Evolutionary conservation across 106 monocot genomes (phyloP).

Genomic region (Apostasia shenzhenica): DNA sequence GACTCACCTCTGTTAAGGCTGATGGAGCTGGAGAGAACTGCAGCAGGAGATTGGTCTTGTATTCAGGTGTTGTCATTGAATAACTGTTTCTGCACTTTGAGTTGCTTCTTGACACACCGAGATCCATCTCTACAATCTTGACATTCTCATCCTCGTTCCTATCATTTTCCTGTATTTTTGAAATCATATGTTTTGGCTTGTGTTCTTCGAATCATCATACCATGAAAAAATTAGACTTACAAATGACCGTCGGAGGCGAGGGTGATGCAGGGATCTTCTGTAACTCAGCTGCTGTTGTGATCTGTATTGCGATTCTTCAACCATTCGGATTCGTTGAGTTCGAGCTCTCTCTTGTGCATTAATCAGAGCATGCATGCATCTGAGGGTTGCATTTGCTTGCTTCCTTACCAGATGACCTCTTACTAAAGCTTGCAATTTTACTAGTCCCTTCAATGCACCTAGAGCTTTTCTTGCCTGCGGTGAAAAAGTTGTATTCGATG

Average conservation of each 20-base stretch:
- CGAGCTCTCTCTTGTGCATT: constrained; percentile 37
- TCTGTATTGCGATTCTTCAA: constrained; percentile 13
- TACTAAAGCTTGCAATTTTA: constrained; percentile 65
- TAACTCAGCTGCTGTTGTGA: constrained; percentile 7
- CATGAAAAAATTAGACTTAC: constrained; percentile 21
- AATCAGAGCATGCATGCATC: constrained; percentile 43
- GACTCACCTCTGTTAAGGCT: constrained; percentile 40
- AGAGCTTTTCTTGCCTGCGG: constrained; percentile 69
- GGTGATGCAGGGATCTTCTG: constrained; percentile 34
- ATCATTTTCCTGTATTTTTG: constrained; percentile 42
- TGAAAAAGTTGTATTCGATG: background rate
- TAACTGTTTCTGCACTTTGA: constrained; percentile 34
- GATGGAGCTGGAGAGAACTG: constrained; percentile 39
- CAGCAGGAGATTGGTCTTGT: constrained; percentile 16
- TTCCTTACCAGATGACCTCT: constrained; percentile 62
- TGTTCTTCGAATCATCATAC: background rate
- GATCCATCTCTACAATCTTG: constrained; percentile 66
- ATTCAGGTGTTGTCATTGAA: constrained; percentile 18
- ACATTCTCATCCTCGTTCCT: constrained; percentile 35
- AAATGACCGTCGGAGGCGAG: constrained; percentile 26
- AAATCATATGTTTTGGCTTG: constrained; percentile 1
- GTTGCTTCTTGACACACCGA: constrained; percentile 25
- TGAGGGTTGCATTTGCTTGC: constrained; percentile 42
- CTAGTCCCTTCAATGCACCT: constrained; percentile 55
- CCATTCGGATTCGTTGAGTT: constrained; percentile 26